These are phyloP conservation scores for Amaranthus cruentus DNA, from an alignment of 148 eudicot species.

Conservation along the genomic window DNA sequence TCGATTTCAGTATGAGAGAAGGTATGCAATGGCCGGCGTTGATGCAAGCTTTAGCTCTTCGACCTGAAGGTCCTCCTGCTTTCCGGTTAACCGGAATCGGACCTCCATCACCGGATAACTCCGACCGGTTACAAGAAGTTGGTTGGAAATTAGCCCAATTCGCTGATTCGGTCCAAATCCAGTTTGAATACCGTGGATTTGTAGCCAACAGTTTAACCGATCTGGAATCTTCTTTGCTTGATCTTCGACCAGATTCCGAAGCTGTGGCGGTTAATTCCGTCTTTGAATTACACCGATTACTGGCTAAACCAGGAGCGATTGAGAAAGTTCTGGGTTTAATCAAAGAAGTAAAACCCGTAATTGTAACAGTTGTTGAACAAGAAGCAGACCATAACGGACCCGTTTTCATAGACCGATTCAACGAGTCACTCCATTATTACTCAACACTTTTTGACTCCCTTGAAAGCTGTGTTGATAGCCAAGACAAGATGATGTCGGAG, in stretches of 20 bases:
- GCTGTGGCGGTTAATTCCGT: constrained; percentile 77
- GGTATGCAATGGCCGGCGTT: constrained; percentile 98
- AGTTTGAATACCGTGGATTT: constrained; percentile 67
- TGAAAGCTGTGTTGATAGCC: constrained; percentile 49
- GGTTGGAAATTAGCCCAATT: constrained; percentile 81
- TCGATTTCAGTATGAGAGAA: constrained; percentile 84
- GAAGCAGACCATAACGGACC: constrained; percentile 74
- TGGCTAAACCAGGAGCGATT: constrained; percentile 45
- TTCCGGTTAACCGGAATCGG: constrained; percentile 79
- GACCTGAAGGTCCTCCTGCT: constrained; percentile 74
- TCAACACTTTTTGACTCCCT: constrained; percentile 89
- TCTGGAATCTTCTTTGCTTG: constrained; percentile 39
- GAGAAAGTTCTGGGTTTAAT: constrained; percentile 60
- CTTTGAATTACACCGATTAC: constrained; percentile 63
- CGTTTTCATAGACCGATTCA: constrained; percentile 70
- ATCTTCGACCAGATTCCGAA: constrained; percentile 31
- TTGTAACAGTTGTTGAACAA: constrained; percentile 73
- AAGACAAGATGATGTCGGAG: constrained; percentile 76
- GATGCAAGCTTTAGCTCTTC: constrained; percentile 71
- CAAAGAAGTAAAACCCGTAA: constrained; percentile 62
- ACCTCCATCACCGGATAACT: constrained; percentile 72
- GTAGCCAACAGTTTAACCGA: constrained; percentile 67
- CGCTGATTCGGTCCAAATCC: constrained; percentile 58
- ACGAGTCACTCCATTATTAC: constrained; percentile 73
- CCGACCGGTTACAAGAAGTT: constrained; percentile 64